Evolutionary conservation across 768 basidiomycete genomes (phyloP).

Genomic region (Fistulinella prunicolor): DNA sequence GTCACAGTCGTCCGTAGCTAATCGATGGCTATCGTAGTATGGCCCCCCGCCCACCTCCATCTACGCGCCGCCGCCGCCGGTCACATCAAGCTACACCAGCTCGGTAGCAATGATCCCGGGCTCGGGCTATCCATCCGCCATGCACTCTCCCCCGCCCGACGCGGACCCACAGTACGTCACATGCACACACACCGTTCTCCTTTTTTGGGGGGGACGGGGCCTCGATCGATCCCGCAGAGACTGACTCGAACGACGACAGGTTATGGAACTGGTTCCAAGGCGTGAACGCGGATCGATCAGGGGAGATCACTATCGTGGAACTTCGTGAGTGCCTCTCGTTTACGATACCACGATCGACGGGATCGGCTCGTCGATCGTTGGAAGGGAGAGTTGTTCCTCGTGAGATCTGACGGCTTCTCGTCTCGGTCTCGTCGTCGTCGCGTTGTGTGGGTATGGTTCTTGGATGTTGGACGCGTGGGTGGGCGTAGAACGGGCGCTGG

Average conservation of each 20-base stretch:
- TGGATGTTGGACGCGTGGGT: no score
- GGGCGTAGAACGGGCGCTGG: slow-evolving; percentile 43
- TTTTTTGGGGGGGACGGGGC: no score
- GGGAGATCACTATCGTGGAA: slow-evolving; percentile 60
- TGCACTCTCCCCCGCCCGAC: slow-evolving; percentile 40
- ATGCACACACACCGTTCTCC: neutral
- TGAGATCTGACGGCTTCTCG: neutral
- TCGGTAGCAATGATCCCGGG: neutral
- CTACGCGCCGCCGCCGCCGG: slow-evolving; percentile 3
- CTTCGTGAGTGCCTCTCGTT: slow-evolving; percentile 49
- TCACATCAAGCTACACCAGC: slow-evolving; percentile 4
- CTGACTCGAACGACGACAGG: slow-evolving; percentile 32
- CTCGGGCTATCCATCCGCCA: slow-evolving; percentile 14
- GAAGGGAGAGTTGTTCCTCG: neutral
- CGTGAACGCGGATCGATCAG: slow-evolving; percentile 70
- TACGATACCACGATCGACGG: neutral
- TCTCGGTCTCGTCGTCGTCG: neutral
- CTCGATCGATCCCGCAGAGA: no score
- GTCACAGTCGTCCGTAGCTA: no score
- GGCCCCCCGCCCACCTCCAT: slow-evolving; percentile 8
- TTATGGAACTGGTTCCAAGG: slow-evolving; percentile 71
- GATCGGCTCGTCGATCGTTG: no score
- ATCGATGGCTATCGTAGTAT: neutral
- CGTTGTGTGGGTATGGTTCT: no score
- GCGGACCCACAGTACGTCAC: slow-evolving; percentile 70